Percentiles rank a stretch among this genome's conserved stretches.
phyloP scores from a whole-genome alignment of 1,139 yeast genomes.

The Martiniozyma asiatica region DNA sequence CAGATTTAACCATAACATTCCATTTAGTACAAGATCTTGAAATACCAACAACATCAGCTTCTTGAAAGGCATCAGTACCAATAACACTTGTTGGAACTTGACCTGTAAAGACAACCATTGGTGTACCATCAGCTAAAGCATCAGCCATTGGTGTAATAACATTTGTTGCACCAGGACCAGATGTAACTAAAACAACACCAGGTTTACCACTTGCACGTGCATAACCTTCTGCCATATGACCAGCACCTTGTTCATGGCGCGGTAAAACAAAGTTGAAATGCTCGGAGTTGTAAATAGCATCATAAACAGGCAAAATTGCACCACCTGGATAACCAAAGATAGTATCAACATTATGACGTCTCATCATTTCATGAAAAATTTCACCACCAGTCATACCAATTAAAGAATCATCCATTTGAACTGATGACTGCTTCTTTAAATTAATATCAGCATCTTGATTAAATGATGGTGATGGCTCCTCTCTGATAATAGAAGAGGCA shows the following conservation, averaged over 20 bases:
- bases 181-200: conserved; percentile 95
- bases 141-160: conserved; percentile 97
- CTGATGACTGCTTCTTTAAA: neutral
- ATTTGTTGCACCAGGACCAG: conserved; percentile 98
- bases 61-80: conserved; percentile 98
- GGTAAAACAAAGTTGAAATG: conserved; percentile 86
- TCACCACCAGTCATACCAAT: conserved; percentile 96
- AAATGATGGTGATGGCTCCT: conserved; percentile 16
- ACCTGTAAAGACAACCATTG: conserved; percentile 94
- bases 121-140: conserved; percentile 95
- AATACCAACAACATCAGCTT: conserved; percentile 95
- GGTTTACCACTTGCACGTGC: conserved; percentile 93
- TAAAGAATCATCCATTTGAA: conserved; percentile 71
- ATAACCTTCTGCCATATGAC: conserved; percentile 99
- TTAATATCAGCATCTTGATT: conserved; percentile 8
- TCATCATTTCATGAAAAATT: conserved; percentile 98
- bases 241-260: conserved; percentile 98
- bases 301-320: conserved; percentile 94
- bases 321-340: conserved; percentile 97
- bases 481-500: conserved; percentile 24
- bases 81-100: conserved; percentile 93
- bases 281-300: conserved; percentile 87
- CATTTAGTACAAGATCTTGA: conserved; percentile 96
- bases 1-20: conserved; percentile 96
- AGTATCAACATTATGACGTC: conserved; percentile 88